Evolutionary conservation across 2,329 filamentous ascomycete species (phyloP), one percentile per base, ranked within the genome.

Genomic region (Penicillium sp.): DNA sequence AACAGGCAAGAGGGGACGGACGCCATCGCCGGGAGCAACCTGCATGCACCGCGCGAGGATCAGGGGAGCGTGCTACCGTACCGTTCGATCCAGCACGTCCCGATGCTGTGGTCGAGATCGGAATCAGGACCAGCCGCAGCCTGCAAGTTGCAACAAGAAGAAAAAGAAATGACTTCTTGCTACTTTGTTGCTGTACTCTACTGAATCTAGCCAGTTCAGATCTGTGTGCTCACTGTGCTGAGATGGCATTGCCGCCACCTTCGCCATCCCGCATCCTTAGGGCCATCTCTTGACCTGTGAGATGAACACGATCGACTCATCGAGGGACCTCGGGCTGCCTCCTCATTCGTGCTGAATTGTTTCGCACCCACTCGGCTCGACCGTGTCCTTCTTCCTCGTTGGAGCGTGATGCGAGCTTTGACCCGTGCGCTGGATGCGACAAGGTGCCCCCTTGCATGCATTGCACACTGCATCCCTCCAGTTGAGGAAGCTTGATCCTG

Each of bases 101-200:
- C 62, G 59, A 66, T 60, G 17, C 49, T 63, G 54, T 59, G 50
- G 64, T 58, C 50, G 42, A 63, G 63, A 68, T 68, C 65, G 53
- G 60, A 66, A 66, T 62, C 41, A 39, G 20, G 55, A 10, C 25
- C 41, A 45, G 39, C 25, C 20, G 20, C 20, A 20, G 20, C 20
- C 20, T n/a, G n/a, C 38, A 41, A 41, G 38, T 31, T 31, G 41
- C 41, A 25, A 25, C 41, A 43, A 15, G n/a, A 48, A 57, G 17
- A 15, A 35, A 57, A 49, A 42, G 38, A 28, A 47, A 51, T 58
- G 14, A 2, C 1, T 31, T 8, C 6, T 31, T 31, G 28, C 5
- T 31, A 31, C 28, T 31, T 25, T 7, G 39, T 34, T 17, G n/a
- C n/a, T 17, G 38, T 5, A 25, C 22, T 15, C 22, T 10, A 31